Conservation (phyloP, 192 early-diverging fungal genomes). For the Coemansia pectinata region DNA sequence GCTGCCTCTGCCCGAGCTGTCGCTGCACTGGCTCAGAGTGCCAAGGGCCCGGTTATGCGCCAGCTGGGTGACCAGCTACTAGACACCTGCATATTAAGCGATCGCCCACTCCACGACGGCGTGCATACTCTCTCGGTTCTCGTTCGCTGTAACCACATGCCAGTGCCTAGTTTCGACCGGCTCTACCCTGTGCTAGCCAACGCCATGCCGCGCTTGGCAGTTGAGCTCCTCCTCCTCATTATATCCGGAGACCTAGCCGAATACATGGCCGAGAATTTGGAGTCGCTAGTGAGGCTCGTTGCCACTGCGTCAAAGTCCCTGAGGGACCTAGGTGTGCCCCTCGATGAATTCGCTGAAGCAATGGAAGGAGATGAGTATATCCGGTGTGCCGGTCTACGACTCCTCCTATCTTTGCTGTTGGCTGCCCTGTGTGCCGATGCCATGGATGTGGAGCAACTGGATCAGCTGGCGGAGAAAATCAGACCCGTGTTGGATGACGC, state of each 20-base stretch:
- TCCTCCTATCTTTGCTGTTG: conserved; percentile 29
- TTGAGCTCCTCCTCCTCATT: conserved; percentile 25
- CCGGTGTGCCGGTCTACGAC: conserved; percentile 24
- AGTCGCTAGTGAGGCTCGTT: conserved; percentile 20
- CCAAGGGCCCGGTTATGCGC: conserved; percentile 15
- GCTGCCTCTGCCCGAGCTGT: conserved; percentile 12
- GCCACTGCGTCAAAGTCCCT: conserved; percentile 17
- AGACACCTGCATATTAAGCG: conserved; percentile 23
- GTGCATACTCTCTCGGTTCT: conserved; percentile 20
- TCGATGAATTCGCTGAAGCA: conserved; percentile 16
- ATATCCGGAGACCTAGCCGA: neutral
- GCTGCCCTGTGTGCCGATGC: conserved; percentile 19
- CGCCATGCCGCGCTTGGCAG: conserved; percentile 18
- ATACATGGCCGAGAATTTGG: conserved; percentile 2
- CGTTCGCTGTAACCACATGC: conserved; percentile 10
- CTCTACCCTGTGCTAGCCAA: conserved; percentile 30
- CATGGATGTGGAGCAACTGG: conserved; percentile 14
- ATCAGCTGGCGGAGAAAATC: conserved; percentile 23
- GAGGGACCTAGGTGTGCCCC: conserved; percentile 13
- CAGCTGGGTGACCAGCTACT: conserved; percentile 29
- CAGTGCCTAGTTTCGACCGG: conserved; percentile 3
- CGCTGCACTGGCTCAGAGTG: conserved; percentile 10
- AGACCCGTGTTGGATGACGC: conserved; percentile 22
- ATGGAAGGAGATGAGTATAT: conserved; percentile 28
- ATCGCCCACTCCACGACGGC: conserved; percentile 30